Evolutionary conservation across 2,329 filamentous ascomycete genomes (phyloP), one percentile per base, ranked within the genome.

Genomic region (Apiospora aurea): DNA sequence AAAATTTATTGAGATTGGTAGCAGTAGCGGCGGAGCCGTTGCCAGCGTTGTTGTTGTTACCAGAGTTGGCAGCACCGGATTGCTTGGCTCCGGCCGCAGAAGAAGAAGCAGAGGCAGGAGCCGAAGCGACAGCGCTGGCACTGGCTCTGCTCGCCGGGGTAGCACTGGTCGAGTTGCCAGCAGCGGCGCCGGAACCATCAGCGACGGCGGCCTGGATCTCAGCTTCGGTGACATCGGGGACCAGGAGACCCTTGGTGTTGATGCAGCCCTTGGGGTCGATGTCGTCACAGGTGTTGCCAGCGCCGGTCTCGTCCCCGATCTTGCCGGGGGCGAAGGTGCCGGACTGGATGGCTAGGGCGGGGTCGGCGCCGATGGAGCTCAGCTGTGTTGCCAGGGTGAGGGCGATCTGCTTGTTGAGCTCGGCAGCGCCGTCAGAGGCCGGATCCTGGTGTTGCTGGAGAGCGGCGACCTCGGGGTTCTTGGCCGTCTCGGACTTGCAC

Each of bases 381-480:
- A 93, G 87, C 81, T 92, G 88, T 70, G 83, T 81, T 24, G 91
- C 90, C 4, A 92, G 83, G 64, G 85, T 86, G 8, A 91, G 83
- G 67, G 88, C 86, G 75, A 92, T 88, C 47, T 84, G 83, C 83
- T 91, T 91, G 84, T 93, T 93, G 67, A 84, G 82, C 1, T 79
- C 86, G 18, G 86, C 85, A 16, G 90, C 88, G 57, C 86, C 86
- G 3, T 84, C 78, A 0, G 88, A 88, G 26, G 91, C 91, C 41
- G 91, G 90, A 79, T 93, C 91, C 81, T 93, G 90, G 81, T 93
- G 91, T 81, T 92, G 90, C 70, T 84, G 82, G 72, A 93, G 79
- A 61, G 89, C 89, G 41, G 85, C 87, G 76, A 93, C 91, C 82
- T 93, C 90, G 2, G 90, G 86, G 81, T 93, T 93, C 72, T 85